Conservation (phyloP, 345 rosid genomes). For the Pugionium cornutum region DNA sequence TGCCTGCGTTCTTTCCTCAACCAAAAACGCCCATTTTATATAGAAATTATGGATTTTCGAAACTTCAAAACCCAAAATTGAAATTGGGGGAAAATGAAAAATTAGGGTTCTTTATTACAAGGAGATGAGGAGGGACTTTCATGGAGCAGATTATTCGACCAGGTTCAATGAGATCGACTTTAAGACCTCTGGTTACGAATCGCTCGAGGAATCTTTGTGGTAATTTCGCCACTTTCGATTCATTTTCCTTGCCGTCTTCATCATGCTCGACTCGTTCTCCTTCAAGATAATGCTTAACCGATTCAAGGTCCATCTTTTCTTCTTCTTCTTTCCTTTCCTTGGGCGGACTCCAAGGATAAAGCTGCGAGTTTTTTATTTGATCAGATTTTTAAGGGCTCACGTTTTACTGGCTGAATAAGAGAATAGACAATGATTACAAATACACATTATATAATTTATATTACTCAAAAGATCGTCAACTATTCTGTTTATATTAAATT, state of each 20-base stretch:
- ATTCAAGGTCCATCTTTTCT: constrained; percentile 52
- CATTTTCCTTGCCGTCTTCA: constrained; percentile 32
- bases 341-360: neutral
- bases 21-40: neutral
- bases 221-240: constrained; percentile 42
- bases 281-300: constrained; percentile 64
- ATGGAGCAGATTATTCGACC: constrained; percentile 81
- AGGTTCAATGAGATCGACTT: constrained; percentile 61
- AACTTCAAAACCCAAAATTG: neutral
- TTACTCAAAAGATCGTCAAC: too few relatives aligned
- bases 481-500: too few relatives aligned
- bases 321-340: neutral
- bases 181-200: constrained; percentile 64
- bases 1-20: constrained; percentile 68
- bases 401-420: neutral
- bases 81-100: neutral
- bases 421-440: too few relatives aligned
- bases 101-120: constrained; percentile 45
- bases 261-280: constrained; percentile 39
- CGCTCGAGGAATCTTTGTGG: constrained; percentile 59
- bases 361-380: neutral
- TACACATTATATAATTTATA: too few relatives aligned
- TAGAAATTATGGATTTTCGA: neutral
- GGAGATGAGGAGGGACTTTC: constrained; percentile 70
- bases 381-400: constrained; percentile 15